Evolutionary conservation across 352 stramenopile genomes (phyloP), one percentile per base, ranked within the genome.

Genomic region (Phytophthora podocarpi): DNA sequence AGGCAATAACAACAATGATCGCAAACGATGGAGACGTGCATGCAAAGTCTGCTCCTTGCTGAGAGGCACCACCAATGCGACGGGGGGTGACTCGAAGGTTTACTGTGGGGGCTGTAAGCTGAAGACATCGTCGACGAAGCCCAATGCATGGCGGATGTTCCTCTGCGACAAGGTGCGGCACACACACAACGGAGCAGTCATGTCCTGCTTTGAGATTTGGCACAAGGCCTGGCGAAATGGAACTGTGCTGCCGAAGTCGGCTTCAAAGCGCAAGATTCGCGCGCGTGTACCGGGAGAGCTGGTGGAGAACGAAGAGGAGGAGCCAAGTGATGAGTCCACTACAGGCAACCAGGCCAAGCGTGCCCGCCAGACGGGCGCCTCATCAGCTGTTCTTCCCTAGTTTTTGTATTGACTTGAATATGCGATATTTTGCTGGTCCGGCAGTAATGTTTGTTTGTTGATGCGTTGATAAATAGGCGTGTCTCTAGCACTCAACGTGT

Each of bases 1-100:
- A 16, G 31, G 41, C 5, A 54, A 53, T 36, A 54, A 62, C n/a
- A 8, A 53, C 13, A 2, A n/a, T 1, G 53, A 32, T 8, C 23
- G 53, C 5, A 62, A 54, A 24, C 32, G 53, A 9, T 24, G 42
- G 13, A 62, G 32, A n/a, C 31, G 23, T 24, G 53, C 34, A 2
- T 62, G 41, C 42, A 62, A 62, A 20, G 53, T 54, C 13, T 62
- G 53, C 34, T 62, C 53, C 9, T 24, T 54, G 8, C 26, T 54
- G 20, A 62, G 48, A 26, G 53, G 34, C 31, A 62, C 31, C 3
- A 34, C 48, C n/a, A 23, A 49, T 23, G 34, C 42, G 5, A 12
- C 32, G 27, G 42, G 41, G 5, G 53, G 30, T 3, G 42, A 53
- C 18, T 61, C 53, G 6, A 48, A 42, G 2, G 16, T 54, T 11